Evolutionary conservation across 441 rosid species (phyloP).

Genomic region (Gossypium davidsonii): DNA sequence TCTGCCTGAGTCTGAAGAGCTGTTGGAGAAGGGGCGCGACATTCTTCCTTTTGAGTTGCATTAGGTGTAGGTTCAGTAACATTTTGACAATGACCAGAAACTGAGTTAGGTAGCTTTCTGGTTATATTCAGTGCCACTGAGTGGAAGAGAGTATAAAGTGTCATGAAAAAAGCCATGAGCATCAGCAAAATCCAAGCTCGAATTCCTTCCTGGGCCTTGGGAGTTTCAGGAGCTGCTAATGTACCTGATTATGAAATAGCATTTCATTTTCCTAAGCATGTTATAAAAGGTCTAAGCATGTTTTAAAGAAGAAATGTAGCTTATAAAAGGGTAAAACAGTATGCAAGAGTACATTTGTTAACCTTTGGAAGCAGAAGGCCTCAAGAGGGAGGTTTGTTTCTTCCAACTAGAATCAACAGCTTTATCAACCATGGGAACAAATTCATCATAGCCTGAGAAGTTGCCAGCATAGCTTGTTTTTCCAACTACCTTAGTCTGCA

Average conservation of each 20-base stretch:
- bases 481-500: conserved; percentile 73
- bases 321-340: neutral
- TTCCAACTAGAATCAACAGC: conserved; percentile 87
- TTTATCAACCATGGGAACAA: conserved; percentile 97
- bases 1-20: conserved; percentile 49
- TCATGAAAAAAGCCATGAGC: conserved; percentile 54
- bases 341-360: conserved; percentile 13
- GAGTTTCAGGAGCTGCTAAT: conserved; percentile 31
- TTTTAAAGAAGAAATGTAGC: neutral
- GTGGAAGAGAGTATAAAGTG: conserved; percentile 43
- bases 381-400: conserved; percentile 48
- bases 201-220: conserved; percentile 52
- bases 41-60: conserved; percentile 42
- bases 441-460: conserved; percentile 90
- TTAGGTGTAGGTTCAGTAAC: conserved; percentile 28
- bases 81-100: conserved; percentile 27
- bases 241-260: conserved; percentile 33
- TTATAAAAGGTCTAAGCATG: neutral
- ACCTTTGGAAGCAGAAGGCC: conserved; percentile 61
- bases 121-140: conserved; percentile 34
- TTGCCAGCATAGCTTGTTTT: conserved; percentile 56
- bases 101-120: conserved; percentile 41
- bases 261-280: conserved; percentile 1
- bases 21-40: conserved; percentile 57
- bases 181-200: conserved; percentile 33